These are phyloP conservation scores for Sclerotinia minor DNA, from an alignment of 2,329 filamentous ascomycete species.

Conservation along the genomic window DNA sequence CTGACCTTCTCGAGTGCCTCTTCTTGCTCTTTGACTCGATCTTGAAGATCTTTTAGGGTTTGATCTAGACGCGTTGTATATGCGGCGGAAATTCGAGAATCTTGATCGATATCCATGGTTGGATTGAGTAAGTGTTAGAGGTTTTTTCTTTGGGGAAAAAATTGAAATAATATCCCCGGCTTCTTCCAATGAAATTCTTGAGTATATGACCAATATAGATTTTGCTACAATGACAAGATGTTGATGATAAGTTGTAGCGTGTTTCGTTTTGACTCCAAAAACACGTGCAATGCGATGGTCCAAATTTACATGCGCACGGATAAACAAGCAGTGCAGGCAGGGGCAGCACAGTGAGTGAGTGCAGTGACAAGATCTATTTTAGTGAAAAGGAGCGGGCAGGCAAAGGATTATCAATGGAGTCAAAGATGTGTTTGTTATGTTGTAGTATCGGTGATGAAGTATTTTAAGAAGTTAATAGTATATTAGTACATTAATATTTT, in stretches of 20 bases:
- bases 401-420: not conserved
- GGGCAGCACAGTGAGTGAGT: too few relatives aligned
- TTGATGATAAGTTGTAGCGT: not conserved
- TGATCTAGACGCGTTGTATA: slow-evolving; percentile 61
- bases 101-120: slow-evolving; percentile 27
- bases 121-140: not conserved
- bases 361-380: not conserved
- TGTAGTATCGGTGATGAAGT: not conserved
- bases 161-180: too few relatives aligned
- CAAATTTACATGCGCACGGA: slow-evolving; percentile 10
- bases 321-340: not conserved
- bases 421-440: not conserved
- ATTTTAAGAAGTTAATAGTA: not conserved
- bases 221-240: not conserved
- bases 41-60: slow-evolving; percentile 67
- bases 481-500: too few relatives aligned
- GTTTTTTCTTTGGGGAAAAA: not conserved
- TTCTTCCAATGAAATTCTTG: not conserved
- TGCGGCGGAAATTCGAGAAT: slow-evolving; percentile 43
- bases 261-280: not conserved
- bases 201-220: not conserved
- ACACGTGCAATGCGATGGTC: not conserved
- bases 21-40: slow-evolving; percentile 56
- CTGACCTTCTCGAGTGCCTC: slow-evolving; percentile 50
- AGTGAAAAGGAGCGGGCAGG: not conserved